phyloP scores from a whole-genome alignment of 2,329 filamentous ascomycete genomes.

The Trichoderma aggressivum region DNA sequence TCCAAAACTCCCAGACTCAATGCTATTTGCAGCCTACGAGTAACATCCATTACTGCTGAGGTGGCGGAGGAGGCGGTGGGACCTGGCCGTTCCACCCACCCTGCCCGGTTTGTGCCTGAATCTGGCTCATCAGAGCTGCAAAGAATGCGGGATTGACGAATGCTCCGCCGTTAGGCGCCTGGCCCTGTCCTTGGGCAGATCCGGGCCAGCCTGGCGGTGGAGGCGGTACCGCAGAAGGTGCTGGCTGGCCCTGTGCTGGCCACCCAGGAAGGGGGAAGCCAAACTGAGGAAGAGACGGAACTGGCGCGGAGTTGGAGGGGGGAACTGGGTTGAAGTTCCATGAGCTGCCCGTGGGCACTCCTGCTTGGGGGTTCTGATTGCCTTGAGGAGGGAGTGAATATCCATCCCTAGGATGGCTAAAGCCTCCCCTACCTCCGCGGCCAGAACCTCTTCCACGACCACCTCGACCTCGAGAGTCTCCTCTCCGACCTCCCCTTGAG shows the following conservation, averaged over 20 bases:
- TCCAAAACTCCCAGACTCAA: not conserved
- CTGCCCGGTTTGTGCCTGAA: conserved; percentile 33
- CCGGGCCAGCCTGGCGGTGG: conserved; percentile 35
- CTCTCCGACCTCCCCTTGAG: conserved; percentile 42
- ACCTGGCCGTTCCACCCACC: conserved; percentile 11
- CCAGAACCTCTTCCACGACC: conserved; percentile 41
- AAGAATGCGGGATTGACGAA: conserved; percentile 60
- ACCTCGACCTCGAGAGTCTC: conserved; percentile 45
- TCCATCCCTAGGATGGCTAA: conserved; percentile 35
- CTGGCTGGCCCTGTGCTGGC: conserved; percentile 29
- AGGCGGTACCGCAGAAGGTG: conserved; percentile 31
- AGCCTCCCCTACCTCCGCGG: conserved; percentile 39
- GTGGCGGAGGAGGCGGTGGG: conserved; percentile 15
- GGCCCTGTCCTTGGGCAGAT: conserved; percentile 32
- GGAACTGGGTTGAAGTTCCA: conserved; percentile 17
- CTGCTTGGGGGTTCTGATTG: conserved; percentile 32
- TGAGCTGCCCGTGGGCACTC: conserved; percentile 22
- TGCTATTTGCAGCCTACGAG: not conserved
- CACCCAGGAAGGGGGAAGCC: conserved; percentile 45
- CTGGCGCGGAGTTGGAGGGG: conserved; percentile 13
- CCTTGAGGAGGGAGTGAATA: conserved; percentile 40
- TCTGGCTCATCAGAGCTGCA: conserved; percentile 46
- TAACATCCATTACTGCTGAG: not conserved
- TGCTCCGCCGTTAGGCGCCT: conserved; percentile 36
- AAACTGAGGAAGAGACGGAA: conserved; percentile 33